Conservation (phyloP, 1,139 yeast genomes). For the Saccharomyces hybrid region DNA sequence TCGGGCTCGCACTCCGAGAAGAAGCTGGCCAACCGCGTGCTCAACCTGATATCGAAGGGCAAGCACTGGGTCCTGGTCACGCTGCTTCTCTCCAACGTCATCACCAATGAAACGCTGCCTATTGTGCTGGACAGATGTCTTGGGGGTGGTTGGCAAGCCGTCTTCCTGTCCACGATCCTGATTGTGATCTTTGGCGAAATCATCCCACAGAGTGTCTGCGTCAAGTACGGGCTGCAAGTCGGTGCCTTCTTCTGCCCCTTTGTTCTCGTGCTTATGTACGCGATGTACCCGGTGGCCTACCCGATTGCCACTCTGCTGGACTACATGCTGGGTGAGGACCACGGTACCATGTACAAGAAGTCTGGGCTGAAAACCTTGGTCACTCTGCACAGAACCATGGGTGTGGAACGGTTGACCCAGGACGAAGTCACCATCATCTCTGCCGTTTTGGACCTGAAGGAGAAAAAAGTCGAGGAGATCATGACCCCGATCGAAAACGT, state of each 20-base stretch:
- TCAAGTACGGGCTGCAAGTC: slow-evolving; percentile 82
- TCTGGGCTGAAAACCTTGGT: slow-evolving; percentile 91
- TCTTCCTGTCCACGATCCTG: slow-evolving; percentile 81
- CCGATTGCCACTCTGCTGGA: slow-evolving; percentile 83
- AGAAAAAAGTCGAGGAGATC: slow-evolving; percentile 74
- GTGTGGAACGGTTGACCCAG: slow-evolving; percentile 83
- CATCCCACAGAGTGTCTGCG: slow-evolving; percentile 91
- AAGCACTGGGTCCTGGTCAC: slow-evolving; percentile 98
- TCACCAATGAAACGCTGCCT: slow-evolving; percentile 92
- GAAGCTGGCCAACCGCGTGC: slow-evolving; percentile 64
- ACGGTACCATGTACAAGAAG: slow-evolving; percentile 89
- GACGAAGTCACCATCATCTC: slow-evolving; percentile 95
- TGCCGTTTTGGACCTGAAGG: slow-evolving; percentile 90
- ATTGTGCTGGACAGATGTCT: slow-evolving; percentile 85
- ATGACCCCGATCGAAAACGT: slow-evolving; percentile 95
- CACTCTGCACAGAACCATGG: slow-evolving; percentile 89
- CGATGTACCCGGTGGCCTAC: slow-evolving; percentile 87
- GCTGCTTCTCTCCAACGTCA: slow-evolving; percentile 73
- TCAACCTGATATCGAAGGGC: slow-evolving; percentile 66
- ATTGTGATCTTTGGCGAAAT: slow-evolving; percentile 95
- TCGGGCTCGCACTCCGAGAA: slow-evolving; percentile 55
- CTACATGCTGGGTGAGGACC: slow-evolving; percentile 83
- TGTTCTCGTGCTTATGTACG: slow-evolving; percentile 75
- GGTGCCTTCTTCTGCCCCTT: slow-evolving; percentile 91
- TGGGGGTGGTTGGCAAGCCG: slow-evolving; percentile 99